phyloP scores from a whole-genome alignment of 257 asterid genomes.

The Agastache rugosa region DNA sequence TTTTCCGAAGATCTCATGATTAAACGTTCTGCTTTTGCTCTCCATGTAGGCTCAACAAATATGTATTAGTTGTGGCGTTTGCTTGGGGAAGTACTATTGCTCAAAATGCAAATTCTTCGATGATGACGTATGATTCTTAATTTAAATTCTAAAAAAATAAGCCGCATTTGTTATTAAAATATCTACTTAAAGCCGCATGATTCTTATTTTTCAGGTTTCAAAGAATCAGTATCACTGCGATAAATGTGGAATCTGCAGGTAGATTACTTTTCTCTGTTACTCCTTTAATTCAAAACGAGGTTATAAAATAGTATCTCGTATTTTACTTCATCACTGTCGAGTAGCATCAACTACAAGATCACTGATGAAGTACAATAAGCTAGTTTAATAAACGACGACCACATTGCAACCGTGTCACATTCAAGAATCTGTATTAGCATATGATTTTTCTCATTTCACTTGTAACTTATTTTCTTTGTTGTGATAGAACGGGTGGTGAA shows the following conservation, averaged over 20 bases:
- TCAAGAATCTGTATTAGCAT: not conserved
- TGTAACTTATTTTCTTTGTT: slow-evolving; percentile 21
- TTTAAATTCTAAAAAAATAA: not conserved
- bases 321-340: not conserved
- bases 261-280: not conserved
- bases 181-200: not conserved
- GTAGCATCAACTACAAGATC: not conserved
- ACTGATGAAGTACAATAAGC: not conserved
- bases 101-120: slow-evolving; percentile 70
- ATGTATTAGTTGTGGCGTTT: slow-evolving; percentile 57
- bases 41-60: slow-evolving; percentile 43
- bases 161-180: not conserved
- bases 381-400: not conserved
- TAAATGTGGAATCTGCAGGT: slow-evolving; percentile 86
- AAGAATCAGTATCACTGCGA: slow-evolving; percentile 81
- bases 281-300: not conserved
- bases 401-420: not conserved
- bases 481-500: slow-evolving; percentile 71
- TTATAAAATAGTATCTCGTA: not conserved
- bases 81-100: slow-evolving; percentile 74
- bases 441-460: not conserved
- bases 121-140: slow-evolving; percentile 57
- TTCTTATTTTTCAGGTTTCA: slow-evolving; percentile 46
- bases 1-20: slow-evolving; percentile 1
- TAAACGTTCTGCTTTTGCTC: slow-evolving; percentile 14